phyloP scores from a whole-genome alignment of 2,329 filamentous ascomycete genomes.

The Trichophyton simii region DNA sequence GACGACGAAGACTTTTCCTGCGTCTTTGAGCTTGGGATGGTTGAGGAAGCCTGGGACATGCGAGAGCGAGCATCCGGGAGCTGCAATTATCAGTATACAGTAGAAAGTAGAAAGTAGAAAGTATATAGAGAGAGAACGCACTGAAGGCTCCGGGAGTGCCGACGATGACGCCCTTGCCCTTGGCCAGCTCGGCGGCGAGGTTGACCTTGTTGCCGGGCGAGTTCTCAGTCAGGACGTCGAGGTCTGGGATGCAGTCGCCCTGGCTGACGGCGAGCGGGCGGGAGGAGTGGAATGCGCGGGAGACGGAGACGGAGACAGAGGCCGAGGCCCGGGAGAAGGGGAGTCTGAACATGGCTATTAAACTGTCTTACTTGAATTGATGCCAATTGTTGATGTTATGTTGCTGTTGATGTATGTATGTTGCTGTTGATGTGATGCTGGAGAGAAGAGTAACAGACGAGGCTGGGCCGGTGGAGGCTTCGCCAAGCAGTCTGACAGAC shows the following conservation, averaged over 20 bases:
- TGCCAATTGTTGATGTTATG: too few species aligned
- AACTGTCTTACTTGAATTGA: too few species aligned
- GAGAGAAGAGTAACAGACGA: too few species aligned
- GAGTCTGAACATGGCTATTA: too few species aligned
- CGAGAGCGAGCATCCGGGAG: constrained; percentile 50
- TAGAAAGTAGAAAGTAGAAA: not conserved
- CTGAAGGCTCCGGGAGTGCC: constrained; percentile 72
- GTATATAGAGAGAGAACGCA: constrained; percentile 22
- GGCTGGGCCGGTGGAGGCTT: too few species aligned
- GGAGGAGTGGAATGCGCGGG: constrained; percentile 25
- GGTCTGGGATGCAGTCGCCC: constrained; percentile 65
- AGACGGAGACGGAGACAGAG: not conserved
- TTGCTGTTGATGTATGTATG: too few species aligned
- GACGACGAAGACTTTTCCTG: constrained; percentile 77
- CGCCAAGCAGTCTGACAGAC: too few species aligned
- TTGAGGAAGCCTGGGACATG: constrained; percentile 83
- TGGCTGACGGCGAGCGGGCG: constrained; percentile 48
- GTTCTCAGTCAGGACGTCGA: constrained; percentile 66
- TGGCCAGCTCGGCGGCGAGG: constrained; percentile 60
- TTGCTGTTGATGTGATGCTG: too few species aligned
- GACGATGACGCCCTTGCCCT: constrained; percentile 66
- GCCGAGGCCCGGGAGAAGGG: too few species aligned
- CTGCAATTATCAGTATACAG: constrained; percentile 21
- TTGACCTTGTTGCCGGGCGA: constrained; percentile 90
- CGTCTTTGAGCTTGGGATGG: constrained; percentile 62